Conservation (phyloP, 129 eudicot genomes). For the Glebionis coronaria region DNA sequence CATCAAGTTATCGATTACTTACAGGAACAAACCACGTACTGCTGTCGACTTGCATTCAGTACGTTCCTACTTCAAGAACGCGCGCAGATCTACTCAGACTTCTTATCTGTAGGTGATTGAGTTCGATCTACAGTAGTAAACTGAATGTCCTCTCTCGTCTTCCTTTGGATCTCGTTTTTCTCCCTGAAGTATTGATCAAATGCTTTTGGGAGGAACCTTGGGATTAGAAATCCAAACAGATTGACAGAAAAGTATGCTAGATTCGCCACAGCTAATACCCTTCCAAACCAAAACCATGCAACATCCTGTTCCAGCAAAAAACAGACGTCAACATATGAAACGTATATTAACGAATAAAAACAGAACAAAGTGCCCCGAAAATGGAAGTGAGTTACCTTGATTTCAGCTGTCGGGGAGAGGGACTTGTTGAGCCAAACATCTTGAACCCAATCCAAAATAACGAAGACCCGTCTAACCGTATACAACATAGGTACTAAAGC, state of each 20-base stretch:
- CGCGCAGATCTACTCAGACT: not conserved
- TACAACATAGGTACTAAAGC: conserved; percentile 85
- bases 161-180: conserved; percentile 51
- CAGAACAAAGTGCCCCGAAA: not conserved
- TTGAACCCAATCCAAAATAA: conserved; percentile 72
- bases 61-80: no score
- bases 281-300: conserved; percentile 92
- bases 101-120: conserved; percentile 13
- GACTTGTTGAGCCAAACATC: conserved; percentile 81
- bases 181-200: conserved; percentile 71
- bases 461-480: conserved; percentile 70
- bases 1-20: no score
- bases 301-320: conserved; percentile 45
- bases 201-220: conserved; percentile 75
- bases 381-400: conserved; percentile 34
- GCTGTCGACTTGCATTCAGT: no score
- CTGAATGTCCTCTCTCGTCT: conserved; percentile 53
- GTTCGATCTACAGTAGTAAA: conserved; percentile 14
- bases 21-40: not conserved
- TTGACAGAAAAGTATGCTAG: conserved; percentile 61
- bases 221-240: conserved; percentile 66
- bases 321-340: not conserved
- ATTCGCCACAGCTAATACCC: conserved; percentile 53
- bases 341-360: not conserved
- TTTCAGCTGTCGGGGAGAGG: conserved; percentile 44